Base-by-base conservation (phyloP, 1,139 yeast genomes). In the Geotrichum histeridarum region DNA sequence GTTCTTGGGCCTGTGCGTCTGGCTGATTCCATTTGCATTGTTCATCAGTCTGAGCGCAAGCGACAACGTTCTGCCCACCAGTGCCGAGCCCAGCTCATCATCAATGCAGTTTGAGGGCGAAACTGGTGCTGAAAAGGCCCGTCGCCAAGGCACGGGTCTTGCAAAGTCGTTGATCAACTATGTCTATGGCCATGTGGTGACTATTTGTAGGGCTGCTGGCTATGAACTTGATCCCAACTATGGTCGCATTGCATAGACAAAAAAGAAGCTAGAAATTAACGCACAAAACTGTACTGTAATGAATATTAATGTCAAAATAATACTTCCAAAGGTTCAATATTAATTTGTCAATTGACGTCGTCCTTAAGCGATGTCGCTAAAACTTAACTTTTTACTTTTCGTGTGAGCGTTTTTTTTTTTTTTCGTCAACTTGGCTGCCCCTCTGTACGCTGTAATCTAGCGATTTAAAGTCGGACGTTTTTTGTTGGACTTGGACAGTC, bases 21-120 rank as follows among this genome's bases (percentile, higher is more conserved):
- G 99, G 99, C 77, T 91, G 58, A 80, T 93, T 44, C 99, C 99
- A 35, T 90, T 93, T 70, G 84, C 96, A 1, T 76, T 94, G 59
- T 91, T 94, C 70, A 93, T 94, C 31, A 86, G 96, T 51, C 77
- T 93, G 58, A 86, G 95, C 67, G 98, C 98, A 6, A 87, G 89
- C 59, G 99, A 94, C 64, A 86, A 89, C 65, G 81, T 86, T 31
- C 77, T 93, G 51, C 99, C 99, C 38, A 75, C 63, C 22, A 51
- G 46, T 63, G 65, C 57, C 62, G 66, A 54, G 36, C 31, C 33
- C 48, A 36, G 33, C 41, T 56, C 18, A 58, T 56, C 35, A 64
- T 61, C 30, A 56, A 57, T 32, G 63, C 58, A 42, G 63, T 59
- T 39, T 22, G 53, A 44, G 11, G 65, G 63, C 32, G 71, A 66